Base-by-base conservation (phyloP, 768 basidiomycete species). In the Boletus pseudopeckii region DNA sequence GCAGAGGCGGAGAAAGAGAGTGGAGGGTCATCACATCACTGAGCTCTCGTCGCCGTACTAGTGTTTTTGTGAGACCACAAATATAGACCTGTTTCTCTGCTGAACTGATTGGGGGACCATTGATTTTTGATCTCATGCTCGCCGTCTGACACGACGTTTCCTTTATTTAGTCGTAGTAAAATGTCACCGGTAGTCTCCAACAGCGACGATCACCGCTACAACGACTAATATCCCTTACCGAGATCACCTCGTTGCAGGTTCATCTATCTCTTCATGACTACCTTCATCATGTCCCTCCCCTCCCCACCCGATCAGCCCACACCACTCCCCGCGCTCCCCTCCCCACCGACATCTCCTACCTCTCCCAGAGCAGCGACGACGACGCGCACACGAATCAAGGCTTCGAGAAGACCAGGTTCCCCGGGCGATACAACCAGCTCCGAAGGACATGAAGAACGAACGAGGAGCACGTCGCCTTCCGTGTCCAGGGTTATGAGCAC, bases 1-100 rank as follows among this genome's bases (percentile, higher is more conserved):
- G 83, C 80, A 52, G 89, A 90, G 66, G 90, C 90, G 44, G 90
- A 92, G 78, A 90, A 88, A 73, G 86, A 82, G 68, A 73, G 82
- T 59, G 79, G 80, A 65, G 70, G 62, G 43, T 67, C 64, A 15
- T 70, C 64, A 49, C 66, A 70, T 64, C 64, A 61, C 50, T 71
- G 52, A 71, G 49, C 48, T 18, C 48, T 18, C 39, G 51, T 48
- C 36, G 57, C 42, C 33, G 28, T 58, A 50, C n/a, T 51, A 47
- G 45, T 20, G 41, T 32, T 32, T 37, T 37, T n/a, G 33, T 55
- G 44, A 34, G 37, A 48, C 53, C 48, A 38, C 50, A 28, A 60
- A 54, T 49, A 45, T 18, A 61, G 24, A 61, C 34, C 20, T 22
- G 0, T 28, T 14, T 37, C 20, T 33, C 20, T 15, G 28, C 20